A percentile compares a stretch with the other conserved stretches of the same genome.
These are phyloP conservation scores for Suillus decipiens DNA, from an alignment of 768 basidiomycete species.

Conservation along the genomic window DNA sequence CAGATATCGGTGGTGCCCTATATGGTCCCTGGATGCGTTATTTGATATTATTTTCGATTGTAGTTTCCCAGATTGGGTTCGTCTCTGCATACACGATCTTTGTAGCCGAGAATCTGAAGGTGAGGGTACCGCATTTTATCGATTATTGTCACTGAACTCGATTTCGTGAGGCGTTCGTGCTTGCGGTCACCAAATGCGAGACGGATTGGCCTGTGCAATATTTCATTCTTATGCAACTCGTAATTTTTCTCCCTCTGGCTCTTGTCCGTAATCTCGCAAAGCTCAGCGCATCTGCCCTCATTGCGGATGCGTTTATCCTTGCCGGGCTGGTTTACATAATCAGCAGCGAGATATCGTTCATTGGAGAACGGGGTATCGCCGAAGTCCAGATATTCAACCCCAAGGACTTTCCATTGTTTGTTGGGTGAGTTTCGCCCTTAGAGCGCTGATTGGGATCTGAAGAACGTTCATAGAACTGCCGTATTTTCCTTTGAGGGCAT, in stretches of 20 bases:
- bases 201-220: conserved; percentile 67
- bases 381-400: conserved; percentile 86
- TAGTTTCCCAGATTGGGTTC: conserved; percentile 88
- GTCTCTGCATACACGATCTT: conserved; percentile 94
- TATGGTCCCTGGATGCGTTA: conserved; percentile 96
- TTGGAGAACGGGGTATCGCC: conserved; percentile 70
- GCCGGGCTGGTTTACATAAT: conserved; percentile 87
- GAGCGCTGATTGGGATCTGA: conserved; percentile 1
- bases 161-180: conserved; percentile 69
- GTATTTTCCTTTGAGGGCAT: conserved; percentile 99
- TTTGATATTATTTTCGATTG: conserved; percentile 83
- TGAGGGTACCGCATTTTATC: conserved; percentile 15
- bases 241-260: conserved; percentile 87
- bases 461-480: conserved; percentile 64
- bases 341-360: conserved; percentile 74
- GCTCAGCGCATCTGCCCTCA: conserved; percentile 85
- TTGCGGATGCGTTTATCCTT: conserved; percentile 95
- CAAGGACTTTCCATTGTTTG: conserved; percentile 86
- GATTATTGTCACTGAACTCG: neutral
- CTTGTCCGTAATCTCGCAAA: conserved; percentile 94
- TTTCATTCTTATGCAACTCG: conserved; percentile 80
- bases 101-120: conserved; percentile 86
- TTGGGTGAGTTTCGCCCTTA: conserved; percentile 61
- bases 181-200: conserved; percentile 76
- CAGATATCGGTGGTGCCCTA: conserved; percentile 90